These are phyloP conservation scores for Aspergillus versicolor DNA, from an alignment of 2,329 filamentous ascomycete species.

Conservation along the genomic window DNA sequence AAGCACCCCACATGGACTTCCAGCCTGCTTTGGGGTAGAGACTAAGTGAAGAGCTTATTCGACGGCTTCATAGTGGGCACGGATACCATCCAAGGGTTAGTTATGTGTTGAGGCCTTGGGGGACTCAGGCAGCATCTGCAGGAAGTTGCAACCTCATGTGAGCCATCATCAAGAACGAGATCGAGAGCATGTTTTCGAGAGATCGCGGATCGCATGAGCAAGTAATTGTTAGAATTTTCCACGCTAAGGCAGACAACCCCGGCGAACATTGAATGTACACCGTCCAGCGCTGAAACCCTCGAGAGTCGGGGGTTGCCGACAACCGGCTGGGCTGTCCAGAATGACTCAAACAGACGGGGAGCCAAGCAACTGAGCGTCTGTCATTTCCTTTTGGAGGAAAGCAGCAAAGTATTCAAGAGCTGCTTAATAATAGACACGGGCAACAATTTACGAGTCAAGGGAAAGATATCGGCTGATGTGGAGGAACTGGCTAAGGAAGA, in stretches of 20 bases:
- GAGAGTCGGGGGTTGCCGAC: slow-evolving; percentile 10
- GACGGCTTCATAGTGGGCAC: slow-evolving; percentile 2
- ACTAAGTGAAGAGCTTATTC: background rate
- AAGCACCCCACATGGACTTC: background rate
- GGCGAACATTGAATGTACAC: background rate
- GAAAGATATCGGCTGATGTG: background rate
- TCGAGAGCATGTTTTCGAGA: background rate
- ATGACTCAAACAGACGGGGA: background rate
- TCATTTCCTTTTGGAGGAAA: background rate
- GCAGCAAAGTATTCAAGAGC: background rate
- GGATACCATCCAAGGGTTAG: background rate
- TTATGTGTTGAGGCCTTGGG: background rate
- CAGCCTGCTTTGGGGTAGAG: slow-evolving; percentile 3
- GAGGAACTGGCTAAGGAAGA: background rate
- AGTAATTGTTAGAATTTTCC: background rate
- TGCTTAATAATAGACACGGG: background rate
- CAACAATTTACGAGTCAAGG: background rate
- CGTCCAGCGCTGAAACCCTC: background rate
- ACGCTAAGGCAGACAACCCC: background rate
- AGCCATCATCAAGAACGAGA: background rate
- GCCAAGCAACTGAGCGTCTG: slow-evolving; percentile 2
- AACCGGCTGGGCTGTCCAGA: slow-evolving; percentile 4
- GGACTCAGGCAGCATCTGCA: slow-evolving; percentile 1
- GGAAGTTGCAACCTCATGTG: background rate
- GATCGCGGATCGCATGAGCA: background rate